A percentile compares a stretch with the other conserved stretches of the same genome.
Evolutionary conservation across 2,329 filamentous ascomycete genomes (phyloP).

Genomic region (Cryphonectria nitschkei): DNA sequence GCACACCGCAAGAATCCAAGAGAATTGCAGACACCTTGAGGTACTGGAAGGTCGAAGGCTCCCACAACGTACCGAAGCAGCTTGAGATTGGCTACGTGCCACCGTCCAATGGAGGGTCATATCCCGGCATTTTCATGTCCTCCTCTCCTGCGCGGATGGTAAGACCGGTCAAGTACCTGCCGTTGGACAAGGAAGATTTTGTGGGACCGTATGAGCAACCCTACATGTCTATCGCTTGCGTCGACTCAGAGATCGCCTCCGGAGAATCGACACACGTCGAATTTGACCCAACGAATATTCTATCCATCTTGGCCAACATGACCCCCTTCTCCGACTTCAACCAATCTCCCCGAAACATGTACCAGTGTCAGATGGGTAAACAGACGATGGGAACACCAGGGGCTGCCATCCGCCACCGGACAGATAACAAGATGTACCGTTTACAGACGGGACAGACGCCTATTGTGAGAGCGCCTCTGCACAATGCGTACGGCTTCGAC

Average conservation of each 20-base stretch:
- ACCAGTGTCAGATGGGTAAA: constrained; percentile 99
- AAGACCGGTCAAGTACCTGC: constrained; percentile 88
- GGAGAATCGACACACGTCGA: constrained; percentile 93
- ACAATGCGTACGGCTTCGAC: constrained; percentile 95
- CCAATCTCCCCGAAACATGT: constrained; percentile 98
- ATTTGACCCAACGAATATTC: constrained; percentile 91
- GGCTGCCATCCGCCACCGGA: constrained; percentile 80
- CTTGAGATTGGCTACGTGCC: constrained; percentile 94
- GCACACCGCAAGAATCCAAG: constrained; percentile 79
- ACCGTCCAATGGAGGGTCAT: constrained; percentile 86
- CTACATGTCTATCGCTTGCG: constrained; percentile 96
- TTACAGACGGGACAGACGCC: constrained; percentile 96
- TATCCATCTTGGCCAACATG: constrained; percentile 98
- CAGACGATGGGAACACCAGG: constrained; percentile 98
- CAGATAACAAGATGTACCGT: constrained; percentile 96
- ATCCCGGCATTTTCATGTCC: constrained; percentile 93
- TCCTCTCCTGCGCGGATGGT: constrained; percentile 86
- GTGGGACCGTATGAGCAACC: constrained; percentile 95
- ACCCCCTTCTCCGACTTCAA: constrained; percentile 99
- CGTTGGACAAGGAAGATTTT: constrained; percentile 81
- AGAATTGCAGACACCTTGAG: constrained; percentile 84
- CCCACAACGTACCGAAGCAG: constrained; percentile 76
- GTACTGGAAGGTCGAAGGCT: constrained; percentile 93
- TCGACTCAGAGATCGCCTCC: constrained; percentile 84
- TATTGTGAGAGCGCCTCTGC: constrained; percentile 85